A percentile compares a stretch with the other conserved stretches of the same genome.
phyloP scores from a whole-genome alignment of 106 monocot species.

The Allium fistulosum region DNA sequence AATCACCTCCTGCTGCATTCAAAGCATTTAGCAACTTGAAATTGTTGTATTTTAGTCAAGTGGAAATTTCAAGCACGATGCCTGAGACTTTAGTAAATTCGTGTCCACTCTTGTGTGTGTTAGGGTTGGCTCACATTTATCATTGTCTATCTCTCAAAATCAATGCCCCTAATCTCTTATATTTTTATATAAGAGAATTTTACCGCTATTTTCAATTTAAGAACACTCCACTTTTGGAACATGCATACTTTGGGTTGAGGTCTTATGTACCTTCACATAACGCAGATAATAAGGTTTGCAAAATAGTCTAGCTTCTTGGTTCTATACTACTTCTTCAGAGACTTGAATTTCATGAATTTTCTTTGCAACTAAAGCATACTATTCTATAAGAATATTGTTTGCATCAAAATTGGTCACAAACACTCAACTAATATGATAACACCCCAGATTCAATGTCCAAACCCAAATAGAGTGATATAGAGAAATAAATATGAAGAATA shows the following conservation, averaged over 20 bases:
- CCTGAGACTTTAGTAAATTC: not conserved
- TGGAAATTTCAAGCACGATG: not conserved
- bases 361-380: not conserved
- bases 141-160: conserved; percentile 1
- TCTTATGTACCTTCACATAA: not conserved
- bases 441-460: too few relatives aligned
- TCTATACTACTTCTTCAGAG: not conserved
- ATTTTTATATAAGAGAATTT: not conserved
- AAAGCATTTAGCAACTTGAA: not conserved
- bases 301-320: not conserved
- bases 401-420: too few relatives aligned
- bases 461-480: too few relatives aligned
- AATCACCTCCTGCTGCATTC: not conserved
- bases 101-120: not conserved
- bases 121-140: not conserved
- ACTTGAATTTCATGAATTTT: not conserved
- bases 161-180: not conserved
- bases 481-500: too few relatives aligned
- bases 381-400: too few relatives aligned
- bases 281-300: not conserved
- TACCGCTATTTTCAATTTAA: not conserved
- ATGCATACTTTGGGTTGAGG: not conserved
- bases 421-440: too few relatives aligned
- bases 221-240: conserved; percentile 2
- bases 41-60: not conserved